These are phyloP conservation scores for Mycogone perniciosa DNA, from an alignment of 2,329 filamentous ascomycete species.

Conservation along the genomic window DNA sequence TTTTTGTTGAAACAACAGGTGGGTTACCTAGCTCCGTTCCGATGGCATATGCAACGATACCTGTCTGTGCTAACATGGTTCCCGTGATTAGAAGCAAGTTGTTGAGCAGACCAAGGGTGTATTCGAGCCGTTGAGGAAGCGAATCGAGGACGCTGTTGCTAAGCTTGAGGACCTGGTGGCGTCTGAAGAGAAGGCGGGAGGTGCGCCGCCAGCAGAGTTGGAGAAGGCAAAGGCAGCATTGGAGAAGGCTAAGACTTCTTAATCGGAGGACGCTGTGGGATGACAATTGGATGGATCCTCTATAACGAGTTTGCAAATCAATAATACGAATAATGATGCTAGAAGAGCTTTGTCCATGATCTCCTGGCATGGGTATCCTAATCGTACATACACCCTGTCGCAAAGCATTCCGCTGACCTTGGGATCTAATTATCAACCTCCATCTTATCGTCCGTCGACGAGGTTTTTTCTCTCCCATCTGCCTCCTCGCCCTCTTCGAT, in stretches of 20 bases:
- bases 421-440: constrained; percentile 46
- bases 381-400: constrained; percentile 14
- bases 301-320: neutral
- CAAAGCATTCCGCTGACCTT: neutral
- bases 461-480: constrained; percentile 19
- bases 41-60: neutral
- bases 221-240: constrained; percentile 50
- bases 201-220: constrained; percentile 41
- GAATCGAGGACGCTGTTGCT: constrained; percentile 64
- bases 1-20: constrained; percentile 86
- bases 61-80: constrained; percentile 5
- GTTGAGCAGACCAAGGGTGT: constrained; percentile 84
- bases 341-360: constrained; percentile 2
- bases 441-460: constrained; percentile 56
- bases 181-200: constrained; percentile 44
- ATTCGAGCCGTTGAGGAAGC: constrained; percentile 63
- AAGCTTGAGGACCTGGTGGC: constrained; percentile 74
- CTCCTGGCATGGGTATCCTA: constrained; percentile 16
- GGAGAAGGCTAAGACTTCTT: constrained; percentile 38
- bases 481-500: constrained; percentile 36
- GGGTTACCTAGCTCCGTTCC: constrained; percentile 21
- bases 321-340: neutral
- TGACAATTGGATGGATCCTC: neutral
- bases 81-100: constrained; percentile 57
- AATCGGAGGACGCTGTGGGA: neutral